Percentiles rank a stretch among this genome's conserved stretches.
These are phyloP conservation scores for Penicillium frequentans DNA, from an alignment of 2,329 filamentous ascomycete genomes.

Conservation along the genomic window DNA sequence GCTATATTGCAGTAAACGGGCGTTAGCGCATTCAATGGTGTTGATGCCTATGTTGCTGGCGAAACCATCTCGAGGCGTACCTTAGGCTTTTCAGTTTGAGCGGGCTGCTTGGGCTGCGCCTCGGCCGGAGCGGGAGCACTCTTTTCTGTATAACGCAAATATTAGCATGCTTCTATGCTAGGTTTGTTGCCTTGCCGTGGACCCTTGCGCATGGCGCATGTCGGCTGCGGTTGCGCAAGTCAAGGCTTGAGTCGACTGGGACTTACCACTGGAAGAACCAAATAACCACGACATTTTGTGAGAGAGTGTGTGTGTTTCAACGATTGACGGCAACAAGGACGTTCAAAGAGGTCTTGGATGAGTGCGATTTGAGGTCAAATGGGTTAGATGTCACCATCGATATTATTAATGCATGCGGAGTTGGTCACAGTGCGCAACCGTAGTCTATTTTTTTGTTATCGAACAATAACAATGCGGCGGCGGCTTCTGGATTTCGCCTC, in stretches of 20 bases:
- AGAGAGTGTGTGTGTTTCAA: neutral
- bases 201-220: slow-evolving; percentile 13
- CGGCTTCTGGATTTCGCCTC: neutral
- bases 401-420: slow-evolving; percentile 24
- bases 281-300: slow-evolving; percentile 38
- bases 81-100: slow-evolving; percentile 40
- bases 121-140: slow-evolving; percentile 19
- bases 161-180: slow-evolving; percentile 10
- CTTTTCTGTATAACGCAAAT: slow-evolving; percentile 17
- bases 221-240: neutral
- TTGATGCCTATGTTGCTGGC: neutral
- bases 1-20: slow-evolving; percentile 52
- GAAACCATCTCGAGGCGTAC: slow-evolving; percentile 19
- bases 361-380: neutral
- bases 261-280: slow-evolving; percentile 35
- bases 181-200: neutral
- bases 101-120: slow-evolving; percentile 15
- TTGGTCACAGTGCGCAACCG: slow-evolving; percentile 21
- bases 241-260: neutral
- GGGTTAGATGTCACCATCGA: slow-evolving; percentile 8
- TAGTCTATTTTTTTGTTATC: slow-evolving; percentile 24
- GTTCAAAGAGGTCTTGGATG: neutral
- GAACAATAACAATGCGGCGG: slow-evolving; percentile 3
- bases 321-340: neutral
- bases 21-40: neutral